Conservation (phyloP, 768 basidiomycete genomes). For the Daedaleopsis sinensis region DNA sequence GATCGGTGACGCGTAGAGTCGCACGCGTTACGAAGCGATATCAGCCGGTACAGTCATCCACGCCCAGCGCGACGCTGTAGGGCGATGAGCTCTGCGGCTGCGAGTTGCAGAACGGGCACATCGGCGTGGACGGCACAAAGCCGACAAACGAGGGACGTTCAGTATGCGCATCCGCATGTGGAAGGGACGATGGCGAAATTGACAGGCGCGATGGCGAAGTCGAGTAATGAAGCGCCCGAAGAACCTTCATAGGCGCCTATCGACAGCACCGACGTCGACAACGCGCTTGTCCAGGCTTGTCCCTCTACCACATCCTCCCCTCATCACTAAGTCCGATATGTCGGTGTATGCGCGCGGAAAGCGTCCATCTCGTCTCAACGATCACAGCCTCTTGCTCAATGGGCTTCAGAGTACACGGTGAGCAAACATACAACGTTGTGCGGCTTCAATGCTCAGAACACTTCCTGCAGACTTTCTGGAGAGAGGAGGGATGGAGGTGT, state of each 20-base stretch:
- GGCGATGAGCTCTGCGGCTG: not conserved
- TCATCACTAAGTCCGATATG: not conserved
- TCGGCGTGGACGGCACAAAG: too few relatives aligned
- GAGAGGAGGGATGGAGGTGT: not conserved
- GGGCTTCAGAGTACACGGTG: constrained; percentile 10
- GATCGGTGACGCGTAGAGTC: not conserved
- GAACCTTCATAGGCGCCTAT: not conserved
- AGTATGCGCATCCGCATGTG: too few relatives aligned
- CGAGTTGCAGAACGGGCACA: not conserved
- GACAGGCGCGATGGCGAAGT: not conserved
- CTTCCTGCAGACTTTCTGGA: not conserved
- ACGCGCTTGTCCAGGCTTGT: too few relatives aligned
- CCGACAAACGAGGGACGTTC: too few relatives aligned
- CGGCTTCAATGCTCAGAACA: not conserved
- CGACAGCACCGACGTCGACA: not conserved
- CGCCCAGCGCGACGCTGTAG: not conserved
- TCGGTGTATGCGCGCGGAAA: not conserved
- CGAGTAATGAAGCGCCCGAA: not conserved
- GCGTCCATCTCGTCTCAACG: not conserved
- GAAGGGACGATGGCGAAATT: not conserved
- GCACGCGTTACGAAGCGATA: not conserved
- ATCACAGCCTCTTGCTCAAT: constrained; percentile 8
- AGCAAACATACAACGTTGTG: not conserved
- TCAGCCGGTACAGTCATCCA: not conserved
- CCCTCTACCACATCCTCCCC: not conserved